These are phyloP conservation scores for Lophium mytilinum DNA, from an alignment of 495 filamentous ascomycete species.

Conservation along the genomic window DNA sequence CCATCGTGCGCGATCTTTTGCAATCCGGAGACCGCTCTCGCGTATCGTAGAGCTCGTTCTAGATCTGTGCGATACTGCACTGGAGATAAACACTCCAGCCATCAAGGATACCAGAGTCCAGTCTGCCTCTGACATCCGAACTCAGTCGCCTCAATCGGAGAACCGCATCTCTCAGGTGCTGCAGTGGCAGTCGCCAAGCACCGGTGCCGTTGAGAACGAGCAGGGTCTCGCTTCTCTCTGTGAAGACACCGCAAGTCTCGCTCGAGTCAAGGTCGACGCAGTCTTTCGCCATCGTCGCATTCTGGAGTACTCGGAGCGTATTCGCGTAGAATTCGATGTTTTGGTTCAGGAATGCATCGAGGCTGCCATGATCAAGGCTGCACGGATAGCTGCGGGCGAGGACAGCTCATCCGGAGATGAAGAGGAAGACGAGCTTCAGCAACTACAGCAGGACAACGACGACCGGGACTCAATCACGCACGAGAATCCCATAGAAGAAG, in stretches of 20 bases:
- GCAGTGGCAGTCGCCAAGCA: conserved; percentile 89
- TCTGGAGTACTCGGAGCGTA: conserved; percentile 91
- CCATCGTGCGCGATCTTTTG: conserved; percentile 70
- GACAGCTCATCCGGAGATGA: conserved; percentile 60
- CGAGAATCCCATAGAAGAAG: conserved; percentile 36
- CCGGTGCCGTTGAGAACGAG: conserved; percentile 87
- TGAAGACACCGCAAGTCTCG: conserved; percentile 74
- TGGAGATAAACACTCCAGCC: conserved; percentile 88
- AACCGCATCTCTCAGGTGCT: conserved; percentile 84
- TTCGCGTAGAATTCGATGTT: conserved; percentile 83
- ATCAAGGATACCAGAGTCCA: conserved; percentile 73
- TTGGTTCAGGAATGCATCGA: conserved; percentile 92
- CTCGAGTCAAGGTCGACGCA: conserved; percentile 83
- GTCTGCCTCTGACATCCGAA: conserved; percentile 60
- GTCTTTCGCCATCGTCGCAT: conserved; percentile 85
- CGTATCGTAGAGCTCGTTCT: conserved; percentile 90
- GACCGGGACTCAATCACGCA: conserved; percentile 23
- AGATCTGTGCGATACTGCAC: conserved; percentile 88
- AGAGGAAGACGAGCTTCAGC: conserved; percentile 3
- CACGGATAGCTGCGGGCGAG: conserved; percentile 73
- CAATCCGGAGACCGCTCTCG: conserved; percentile 76
- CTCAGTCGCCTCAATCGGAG: conserved; percentile 91
- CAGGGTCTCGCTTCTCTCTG: conserved; percentile 82
- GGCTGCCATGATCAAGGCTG: conserved; percentile 83
- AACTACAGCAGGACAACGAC: conserved; percentile 35